These are phyloP conservation scores for Cutaneotrichosporon sp. DNA, from an alignment of 1,284 basidiomycete species.

Conservation along the genomic window DNA sequence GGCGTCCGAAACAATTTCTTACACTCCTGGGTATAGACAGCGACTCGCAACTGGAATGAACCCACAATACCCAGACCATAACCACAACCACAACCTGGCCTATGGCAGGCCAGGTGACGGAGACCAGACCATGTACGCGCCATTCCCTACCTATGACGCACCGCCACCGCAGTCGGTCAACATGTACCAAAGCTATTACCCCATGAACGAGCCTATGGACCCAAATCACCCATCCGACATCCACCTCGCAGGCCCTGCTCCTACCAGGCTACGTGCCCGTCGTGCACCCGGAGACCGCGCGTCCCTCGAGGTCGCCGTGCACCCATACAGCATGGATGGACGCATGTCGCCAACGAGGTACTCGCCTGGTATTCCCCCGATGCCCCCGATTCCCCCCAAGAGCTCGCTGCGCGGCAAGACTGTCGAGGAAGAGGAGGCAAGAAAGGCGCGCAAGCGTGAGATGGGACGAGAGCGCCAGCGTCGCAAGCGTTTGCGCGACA, in stretches of 20 bases:
- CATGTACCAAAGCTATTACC: conserved; percentile 4
- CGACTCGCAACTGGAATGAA: conserved; percentile 11
- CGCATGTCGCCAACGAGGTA: not conserved
- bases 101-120: not conserved
- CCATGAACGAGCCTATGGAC: conserved; percentile 11
- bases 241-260: conserved; percentile 34
- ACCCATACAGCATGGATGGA: conserved; percentile 13
- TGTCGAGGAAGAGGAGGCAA: conserved; percentile 24
- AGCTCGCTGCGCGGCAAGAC: conserved; percentile 13
- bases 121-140: conserved; percentile 10
- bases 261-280: conserved; percentile 29
- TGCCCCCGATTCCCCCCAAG: conserved; percentile 14
- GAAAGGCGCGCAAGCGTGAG: conserved; percentile 27
- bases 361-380: not conserved
- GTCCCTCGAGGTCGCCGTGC: conserved; percentile 9
- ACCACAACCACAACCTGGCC: not conserved
- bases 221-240: conserved; percentile 12
- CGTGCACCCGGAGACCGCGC: conserved; percentile 8
- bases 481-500: conserved; percentile 27
- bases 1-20: not conserved
- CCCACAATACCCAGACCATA: conserved; percentile 8
- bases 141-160: conserved; percentile 2
- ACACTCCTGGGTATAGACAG: not conserved
- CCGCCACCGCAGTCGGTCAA: not conserved
- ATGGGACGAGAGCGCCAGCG: conserved; percentile 29